Evolutionary conservation across 2,329 filamentous ascomycete species (phyloP), one percentile per base, ranked within the genome.

Genomic region (Monosporascus sp.): DNA sequence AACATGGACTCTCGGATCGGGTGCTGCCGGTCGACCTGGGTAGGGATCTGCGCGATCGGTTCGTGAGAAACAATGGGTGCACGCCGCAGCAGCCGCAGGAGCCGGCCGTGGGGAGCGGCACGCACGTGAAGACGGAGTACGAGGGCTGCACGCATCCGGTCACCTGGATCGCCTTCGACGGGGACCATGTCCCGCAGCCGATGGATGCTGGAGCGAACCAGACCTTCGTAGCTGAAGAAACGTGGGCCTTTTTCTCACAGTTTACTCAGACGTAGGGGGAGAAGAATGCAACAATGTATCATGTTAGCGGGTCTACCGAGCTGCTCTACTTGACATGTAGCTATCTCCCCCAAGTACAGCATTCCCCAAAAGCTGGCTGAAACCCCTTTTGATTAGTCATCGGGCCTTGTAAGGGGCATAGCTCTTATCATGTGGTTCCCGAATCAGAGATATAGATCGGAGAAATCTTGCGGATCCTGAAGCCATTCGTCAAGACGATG

Each of bases 1-100:
- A 62, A 51, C 60, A 61, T 51, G 69, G 71, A 38, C 60, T 67
- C 11, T 61, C 55, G 19, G 72, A 74, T 52, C 51, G 55, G n/a
- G 67, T 71, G 7, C 62, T 74, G 6, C 61, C 64, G 24, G 67
- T 73, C 37, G 54, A 60, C 6, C 54, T 53, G 8, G 71, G 71
- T 26, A 54, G 65, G 7, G 48, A 60, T 53, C 60, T 74, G 54
- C 65, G 70, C 7, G 69, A 74, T 52, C 64, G 60, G 38, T 74
- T 73, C 54, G 65, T 70, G 16, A 54, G 51, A 44, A 70, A 72
- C 50, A 74, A 74, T 49, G 66, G 68, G 7, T 74, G 70, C 52
- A 56, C 53, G 17, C 16, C 49, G 37, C 54, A 57, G 50, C 54
- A 46, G 37, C 52, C 57, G 41, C 9, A 48, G 22, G 58, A 65